phyloP scores from a whole-genome alignment of 1,139 yeast species.

The Yamadazyma buinensis region DNA sequence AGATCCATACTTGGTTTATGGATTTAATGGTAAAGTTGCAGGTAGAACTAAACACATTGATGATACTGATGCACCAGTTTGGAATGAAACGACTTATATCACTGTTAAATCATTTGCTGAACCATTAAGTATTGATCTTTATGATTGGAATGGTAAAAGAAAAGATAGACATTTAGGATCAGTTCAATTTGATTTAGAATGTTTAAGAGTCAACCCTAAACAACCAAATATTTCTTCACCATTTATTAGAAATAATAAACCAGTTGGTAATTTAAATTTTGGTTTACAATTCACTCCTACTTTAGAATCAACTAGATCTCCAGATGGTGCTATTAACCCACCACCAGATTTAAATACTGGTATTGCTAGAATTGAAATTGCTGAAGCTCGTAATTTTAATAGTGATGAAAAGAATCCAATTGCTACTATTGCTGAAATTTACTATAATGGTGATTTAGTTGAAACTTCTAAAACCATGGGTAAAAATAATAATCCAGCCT shows the following conservation, averaged over 20 bases:
- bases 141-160: constrained; percentile 73
- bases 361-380: constrained; percentile 58
- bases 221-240: constrained; percentile 52
- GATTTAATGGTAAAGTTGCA: constrained; percentile 52
- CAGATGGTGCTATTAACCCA: constrained; percentile 82
- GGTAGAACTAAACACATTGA: constrained; percentile 66
- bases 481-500: constrained; percentile 64
- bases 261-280: constrained; percentile 69
- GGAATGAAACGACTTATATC: constrained; percentile 76
- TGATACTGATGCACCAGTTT: constrained; percentile 68
- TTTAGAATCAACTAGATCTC: constrained; percentile 66
- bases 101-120: constrained; percentile 76
- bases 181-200: constrained; percentile 70
- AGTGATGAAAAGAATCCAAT: constrained; percentile 37
- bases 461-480: constrained; percentile 56
- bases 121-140: constrained; percentile 65
- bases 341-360: constrained; percentile 95
- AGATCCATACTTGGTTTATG: constrained; percentile 84
- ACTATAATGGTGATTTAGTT: constrained; percentile 57
- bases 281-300: constrained; percentile 79
- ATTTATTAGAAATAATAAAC: constrained; percentile 74
- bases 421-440: constrained; percentile 69
- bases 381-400: constrained; percentile 49
- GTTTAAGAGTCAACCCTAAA: constrained; percentile 52
- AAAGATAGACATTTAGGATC: constrained; percentile 82